A percentile compares a stretch with the other conserved stretches of the same genome.
These are phyloP conservation scores for Pseudogymnoascus verrucosus DNA, from an alignment of 2,329 filamentous ascomycete genomes.

Conservation along the genomic window DNA sequence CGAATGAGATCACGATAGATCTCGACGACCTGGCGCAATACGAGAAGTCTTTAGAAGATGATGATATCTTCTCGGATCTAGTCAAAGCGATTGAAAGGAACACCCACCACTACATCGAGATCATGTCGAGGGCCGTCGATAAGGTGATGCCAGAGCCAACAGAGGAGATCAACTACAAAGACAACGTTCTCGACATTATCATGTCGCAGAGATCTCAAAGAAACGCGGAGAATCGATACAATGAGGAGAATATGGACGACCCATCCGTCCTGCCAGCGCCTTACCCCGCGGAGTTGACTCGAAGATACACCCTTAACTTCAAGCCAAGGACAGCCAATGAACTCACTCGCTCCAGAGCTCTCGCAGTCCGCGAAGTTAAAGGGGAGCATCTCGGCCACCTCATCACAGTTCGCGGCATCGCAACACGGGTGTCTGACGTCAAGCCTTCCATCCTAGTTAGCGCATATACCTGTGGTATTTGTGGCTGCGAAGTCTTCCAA, in stretches of 20 bases:
- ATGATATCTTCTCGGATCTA: constrained; percentile 48
- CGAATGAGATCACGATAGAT: constrained; percentile 74
- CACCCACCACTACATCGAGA: constrained; percentile 90
- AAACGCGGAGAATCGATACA: constrained; percentile 67
- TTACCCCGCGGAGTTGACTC: constrained; percentile 85
- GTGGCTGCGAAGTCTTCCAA: constrained; percentile 96
- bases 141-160: constrained; percentile 73
- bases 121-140: constrained; percentile 83
- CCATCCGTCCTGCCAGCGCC: constrained; percentile 61
- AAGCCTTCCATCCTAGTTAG: constrained; percentile 97
- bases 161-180: constrained; percentile 82
- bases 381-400: constrained; percentile 89
- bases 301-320: constrained; percentile 92
- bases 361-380: constrained; percentile 88
- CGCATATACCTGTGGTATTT: constrained; percentile 94
- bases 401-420: constrained; percentile 90
- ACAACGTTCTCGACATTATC: constrained; percentile 93
- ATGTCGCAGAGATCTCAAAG: constrained; percentile 84
- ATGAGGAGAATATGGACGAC: constrained; percentile 59
- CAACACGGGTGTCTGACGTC: constrained; percentile 92
- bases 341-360: constrained; percentile 51
- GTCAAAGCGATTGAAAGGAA: constrained; percentile 83
- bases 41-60: constrained; percentile 62
- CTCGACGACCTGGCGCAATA: constrained; percentile 80
- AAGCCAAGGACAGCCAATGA: constrained; percentile 76